phyloP scores from a whole-genome alignment of 78 protist genomes.

The Dictyostelium intermedium region DNA sequence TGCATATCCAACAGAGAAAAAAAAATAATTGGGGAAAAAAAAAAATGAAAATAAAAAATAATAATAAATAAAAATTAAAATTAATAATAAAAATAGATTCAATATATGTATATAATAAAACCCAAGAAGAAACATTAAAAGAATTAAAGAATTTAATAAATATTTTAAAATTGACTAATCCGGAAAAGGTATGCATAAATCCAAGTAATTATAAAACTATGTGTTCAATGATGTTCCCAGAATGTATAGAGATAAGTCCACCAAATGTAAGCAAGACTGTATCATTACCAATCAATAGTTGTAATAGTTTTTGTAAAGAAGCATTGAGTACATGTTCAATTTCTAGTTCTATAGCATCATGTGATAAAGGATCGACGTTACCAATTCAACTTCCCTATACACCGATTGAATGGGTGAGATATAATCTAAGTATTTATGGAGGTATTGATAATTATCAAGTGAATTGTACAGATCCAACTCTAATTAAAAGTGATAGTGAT shows the following conservation, averaged over 20 bases:
- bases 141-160: background rate
- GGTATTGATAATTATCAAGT: background rate
- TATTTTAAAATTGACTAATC: background rate
- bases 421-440: background rate
- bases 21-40: no score
- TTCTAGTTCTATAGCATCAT: background rate
- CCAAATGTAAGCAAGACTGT: background rate
- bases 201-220: background rate
- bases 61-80: no score
- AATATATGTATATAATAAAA: background rate
- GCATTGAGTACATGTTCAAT: background rate
- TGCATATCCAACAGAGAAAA: no score
- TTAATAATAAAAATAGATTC: background rate
- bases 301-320: conserved; percentile 21
- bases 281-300: conserved; percentile 3
- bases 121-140: background rate
- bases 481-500: background rate
- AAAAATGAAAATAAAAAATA: no score
- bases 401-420: background rate
- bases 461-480: background rate
- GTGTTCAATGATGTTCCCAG: conserved; percentile 8
- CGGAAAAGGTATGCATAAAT: background rate
- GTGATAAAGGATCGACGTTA: background rate
- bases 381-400: background rate
- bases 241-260: background rate